Percentiles rank a stretch among this genome's conserved stretches.
These are phyloP conservation scores for Colletotrichum sp. DNA, from an alignment of 2,329 filamentous ascomycete genomes.

Conservation along the genomic window DNA sequence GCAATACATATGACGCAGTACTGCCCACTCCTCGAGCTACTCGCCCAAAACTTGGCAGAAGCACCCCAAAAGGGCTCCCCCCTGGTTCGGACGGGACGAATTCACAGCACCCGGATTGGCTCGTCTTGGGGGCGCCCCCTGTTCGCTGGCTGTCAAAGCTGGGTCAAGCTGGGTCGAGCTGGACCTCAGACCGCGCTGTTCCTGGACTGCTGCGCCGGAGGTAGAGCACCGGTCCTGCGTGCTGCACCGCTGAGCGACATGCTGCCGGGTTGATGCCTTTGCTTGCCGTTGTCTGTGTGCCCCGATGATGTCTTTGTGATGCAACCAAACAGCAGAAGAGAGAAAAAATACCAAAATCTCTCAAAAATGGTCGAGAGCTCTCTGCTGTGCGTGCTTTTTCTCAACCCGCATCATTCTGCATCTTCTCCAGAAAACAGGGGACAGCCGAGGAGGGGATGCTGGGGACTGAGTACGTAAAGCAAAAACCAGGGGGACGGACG, in stretches of 20 bases:
- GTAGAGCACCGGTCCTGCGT: background rate
- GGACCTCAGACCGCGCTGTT: background rate
- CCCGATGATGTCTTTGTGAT: constrained; percentile 18
- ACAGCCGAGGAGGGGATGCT: background rate
- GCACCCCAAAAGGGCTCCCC: background rate
- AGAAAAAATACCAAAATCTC: background rate
- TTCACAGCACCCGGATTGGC: background rate
- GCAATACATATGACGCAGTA: constrained; percentile 13
- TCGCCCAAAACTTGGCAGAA: background rate
- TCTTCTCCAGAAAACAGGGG: background rate
- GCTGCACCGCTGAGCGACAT: background rate
- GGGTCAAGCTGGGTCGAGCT: background rate
- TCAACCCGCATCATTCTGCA: background rate
- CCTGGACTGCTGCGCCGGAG: background rate
- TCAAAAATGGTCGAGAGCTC: background rate
- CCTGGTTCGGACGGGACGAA: constrained; percentile 5
- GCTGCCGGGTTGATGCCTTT: background rate
- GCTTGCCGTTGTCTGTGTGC: constrained; percentile 1
- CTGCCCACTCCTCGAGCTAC: background rate
- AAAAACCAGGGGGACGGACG: background rate
- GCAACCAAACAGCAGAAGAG: background rate
- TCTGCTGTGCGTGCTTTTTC: background rate
- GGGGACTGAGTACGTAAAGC: background rate
- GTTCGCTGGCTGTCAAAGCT: background rate
- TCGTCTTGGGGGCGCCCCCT: background rate